phyloP scores from a whole-genome alignment of 768 basidiomycete genomes.

The Strobilomyces confusus region DNA sequence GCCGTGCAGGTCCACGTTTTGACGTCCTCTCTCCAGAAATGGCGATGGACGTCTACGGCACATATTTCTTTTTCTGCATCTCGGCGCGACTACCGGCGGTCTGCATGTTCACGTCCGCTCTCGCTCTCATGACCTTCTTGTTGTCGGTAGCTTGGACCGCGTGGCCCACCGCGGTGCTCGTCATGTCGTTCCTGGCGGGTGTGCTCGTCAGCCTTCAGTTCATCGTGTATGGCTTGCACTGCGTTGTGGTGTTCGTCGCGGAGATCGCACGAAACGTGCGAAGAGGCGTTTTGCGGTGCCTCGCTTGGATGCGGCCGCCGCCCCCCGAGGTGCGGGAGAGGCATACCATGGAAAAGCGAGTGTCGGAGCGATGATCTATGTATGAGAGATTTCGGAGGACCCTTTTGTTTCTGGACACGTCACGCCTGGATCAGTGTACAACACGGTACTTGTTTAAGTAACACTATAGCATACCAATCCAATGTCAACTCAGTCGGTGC shows the following conservation, averaged over 20 bases:
- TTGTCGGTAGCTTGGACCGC: conserved; percentile 56
- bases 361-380: background rate
- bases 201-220: conserved; percentile 62
- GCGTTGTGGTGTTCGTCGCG: conserved; percentile 11
- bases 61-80: conserved; percentile 67
- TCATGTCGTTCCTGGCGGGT: conserved; percentile 56
- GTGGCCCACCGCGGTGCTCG: conserved; percentile 60
- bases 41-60: conserved; percentile 51
- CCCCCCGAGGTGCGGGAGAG: conserved; percentile 12
- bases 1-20: too few species aligned
- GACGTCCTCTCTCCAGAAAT: too few species aligned
- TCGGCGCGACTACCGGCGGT: conserved; percentile 61
- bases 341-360: background rate
- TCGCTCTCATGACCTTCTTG: conserved; percentile 60
- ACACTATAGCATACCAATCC: conserved; percentile 2
- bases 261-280: conserved; percentile 5
- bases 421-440: conserved; percentile 1
- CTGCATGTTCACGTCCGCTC: conserved; percentile 52
- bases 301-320: conserved; percentile 10
- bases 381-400: background rate
- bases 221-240: conserved; percentile 50
- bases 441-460: background rate
- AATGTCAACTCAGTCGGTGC: background rate
- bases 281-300: conserved; percentile 12
- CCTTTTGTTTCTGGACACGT: background rate